phyloP scores from a whole-genome alignment of 148 eudicot species.

The Chenopodium berlandieri region DNA sequence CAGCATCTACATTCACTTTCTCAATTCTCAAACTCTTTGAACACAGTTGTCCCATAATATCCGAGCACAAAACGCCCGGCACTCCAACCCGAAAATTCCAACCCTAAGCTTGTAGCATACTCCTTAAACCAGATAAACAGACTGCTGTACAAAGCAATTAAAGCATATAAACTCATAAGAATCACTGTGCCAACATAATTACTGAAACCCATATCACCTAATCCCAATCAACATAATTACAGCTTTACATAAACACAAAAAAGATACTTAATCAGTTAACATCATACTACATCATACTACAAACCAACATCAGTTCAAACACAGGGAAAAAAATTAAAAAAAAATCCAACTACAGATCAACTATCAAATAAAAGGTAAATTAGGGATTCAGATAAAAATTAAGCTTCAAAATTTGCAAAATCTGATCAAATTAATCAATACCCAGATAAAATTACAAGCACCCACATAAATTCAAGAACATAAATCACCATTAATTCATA shows the following conservation, averaged over 20 bases:
- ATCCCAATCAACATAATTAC: slow-evolving; percentile 3
- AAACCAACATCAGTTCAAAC: not conserved
- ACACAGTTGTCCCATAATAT: slow-evolving; percentile 33
- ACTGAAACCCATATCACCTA: not conserved
- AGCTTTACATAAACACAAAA: not conserved
- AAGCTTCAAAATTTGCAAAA: slow-evolving; percentile 7
- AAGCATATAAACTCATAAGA: not conserved
- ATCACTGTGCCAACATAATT: not conserved
- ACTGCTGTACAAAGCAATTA: not conserved
- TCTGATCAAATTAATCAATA: not conserved
- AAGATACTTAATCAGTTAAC: not conserved
- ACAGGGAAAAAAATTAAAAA: not conserved
- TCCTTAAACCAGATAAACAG: slow-evolving; percentile 10
- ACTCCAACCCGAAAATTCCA: slow-evolving; percentile 4
- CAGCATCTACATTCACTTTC: slow-evolving; percentile 25
- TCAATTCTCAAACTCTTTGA: slow-evolving; percentile 26
- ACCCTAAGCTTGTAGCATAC: slow-evolving; percentile 9
- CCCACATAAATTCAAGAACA: not conserved
- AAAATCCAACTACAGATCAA: not conserved
- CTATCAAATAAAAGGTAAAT: not conserved
- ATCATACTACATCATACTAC: not conserved
- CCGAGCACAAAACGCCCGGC: not conserved
- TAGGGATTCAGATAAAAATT: not conserved
- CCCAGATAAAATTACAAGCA: slow-evolving; percentile 2
- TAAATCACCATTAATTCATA: slow-evolving; percentile 14